Evolutionary conservation across 1,139 yeast species (phyloP).

Genomic region (Casaregolazyma suthepensis): DNA sequence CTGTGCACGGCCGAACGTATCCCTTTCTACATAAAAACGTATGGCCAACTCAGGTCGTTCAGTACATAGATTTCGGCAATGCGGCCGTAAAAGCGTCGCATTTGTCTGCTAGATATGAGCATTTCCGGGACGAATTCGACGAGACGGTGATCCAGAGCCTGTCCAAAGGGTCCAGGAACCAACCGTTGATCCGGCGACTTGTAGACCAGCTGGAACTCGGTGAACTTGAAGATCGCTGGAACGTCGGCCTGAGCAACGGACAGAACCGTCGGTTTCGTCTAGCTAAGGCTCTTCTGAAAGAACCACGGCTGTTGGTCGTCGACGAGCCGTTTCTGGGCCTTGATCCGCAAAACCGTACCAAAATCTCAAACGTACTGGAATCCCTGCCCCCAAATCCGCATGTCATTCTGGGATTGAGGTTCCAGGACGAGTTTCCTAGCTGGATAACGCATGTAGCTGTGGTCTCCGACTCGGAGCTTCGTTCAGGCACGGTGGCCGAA

Average conservation of each 20-base stretch:
- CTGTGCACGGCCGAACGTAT: slow-evolving; percentile 45
- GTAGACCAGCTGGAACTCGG: slow-evolving; percentile 49
- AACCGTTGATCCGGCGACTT: slow-evolving; percentile 35
- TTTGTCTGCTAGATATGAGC: slow-evolving; percentile 83
- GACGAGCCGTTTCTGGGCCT: slow-evolving; percentile 93
- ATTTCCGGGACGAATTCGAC: slow-evolving; percentile 77
- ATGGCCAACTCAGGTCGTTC: slow-evolving; percentile 45
- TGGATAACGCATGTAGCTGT: slow-evolving; percentile 74
- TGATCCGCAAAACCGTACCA: slow-evolving; percentile 64
- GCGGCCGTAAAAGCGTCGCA: slow-evolving; percentile 58
- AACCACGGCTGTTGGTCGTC: slow-evolving; percentile 61
- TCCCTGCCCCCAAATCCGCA: slow-evolving; percentile 36
- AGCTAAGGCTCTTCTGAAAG: slow-evolving; percentile 61
- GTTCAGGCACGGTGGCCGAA: slow-evolving; percentile 42
- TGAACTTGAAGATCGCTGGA: slow-evolving; percentile 63
- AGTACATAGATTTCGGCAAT: slow-evolving; percentile 60
- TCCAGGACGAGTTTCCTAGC: slow-evolving; percentile 66
- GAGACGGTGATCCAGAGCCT: slow-evolving; percentile 64
- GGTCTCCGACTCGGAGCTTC: slow-evolving; percentile 51
- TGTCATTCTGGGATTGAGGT: slow-evolving; percentile 67
- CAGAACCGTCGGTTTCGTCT: slow-evolving; percentile 86
- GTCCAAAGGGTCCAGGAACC: slow-evolving; percentile 29
- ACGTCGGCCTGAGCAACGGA: slow-evolving; percentile 86
- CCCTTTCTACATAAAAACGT: slow-evolving; percentile 42
- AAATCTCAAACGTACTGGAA: slow-evolving; percentile 50